Conservation (phyloP, 768 basidiomycete genomes). For the Tylopilus plumbeoviolaceoides region DNA sequence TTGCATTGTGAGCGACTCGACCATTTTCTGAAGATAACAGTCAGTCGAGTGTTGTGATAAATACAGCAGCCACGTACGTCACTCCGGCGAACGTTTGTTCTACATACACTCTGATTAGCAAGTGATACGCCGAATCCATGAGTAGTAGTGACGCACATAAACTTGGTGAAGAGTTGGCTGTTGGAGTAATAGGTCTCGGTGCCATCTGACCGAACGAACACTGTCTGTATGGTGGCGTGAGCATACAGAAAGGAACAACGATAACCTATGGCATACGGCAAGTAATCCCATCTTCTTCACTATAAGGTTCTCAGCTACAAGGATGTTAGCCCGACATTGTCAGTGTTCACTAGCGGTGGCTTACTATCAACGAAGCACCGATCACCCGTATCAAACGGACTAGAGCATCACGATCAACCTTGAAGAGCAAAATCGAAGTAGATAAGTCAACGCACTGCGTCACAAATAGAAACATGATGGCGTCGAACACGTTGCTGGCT, state of each 20-base stretch:
- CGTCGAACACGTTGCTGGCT: constrained; percentile 69
- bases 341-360: constrained; percentile 10
- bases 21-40: constrained; percentile 49
- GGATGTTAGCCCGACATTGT: constrained; percentile 6
- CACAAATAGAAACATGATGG: constrained; percentile 80
- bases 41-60: constrained; percentile 7
- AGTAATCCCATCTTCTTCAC: constrained; percentile 82
- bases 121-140: not conserved
- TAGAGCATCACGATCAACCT: constrained; percentile 21
- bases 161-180: constrained; percentile 68
- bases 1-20: constrained; percentile 63
- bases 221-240: constrained; percentile 40
- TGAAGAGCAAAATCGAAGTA: not conserved
- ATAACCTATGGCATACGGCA: constrained; percentile 41
- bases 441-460: constrained; percentile 59
- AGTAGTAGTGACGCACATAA: constrained; percentile 49
- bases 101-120: constrained; percentile 20
- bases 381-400: constrained; percentile 80
- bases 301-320: constrained; percentile 57
- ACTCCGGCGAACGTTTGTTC: constrained; percentile 70
- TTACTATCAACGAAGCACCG: constrained; percentile 69
- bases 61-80: constrained; percentile 38
- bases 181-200: constrained; percentile 82
- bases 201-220: constrained; percentile 68
- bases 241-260: not conserved